Percentiles rank a stretch among this genome's conserved stretches.
These are phyloP conservation scores for Thalassiosira livingstoniorum DNA, from an alignment of 352 stramenopile genomes.

Conservation along the genomic window DNA sequence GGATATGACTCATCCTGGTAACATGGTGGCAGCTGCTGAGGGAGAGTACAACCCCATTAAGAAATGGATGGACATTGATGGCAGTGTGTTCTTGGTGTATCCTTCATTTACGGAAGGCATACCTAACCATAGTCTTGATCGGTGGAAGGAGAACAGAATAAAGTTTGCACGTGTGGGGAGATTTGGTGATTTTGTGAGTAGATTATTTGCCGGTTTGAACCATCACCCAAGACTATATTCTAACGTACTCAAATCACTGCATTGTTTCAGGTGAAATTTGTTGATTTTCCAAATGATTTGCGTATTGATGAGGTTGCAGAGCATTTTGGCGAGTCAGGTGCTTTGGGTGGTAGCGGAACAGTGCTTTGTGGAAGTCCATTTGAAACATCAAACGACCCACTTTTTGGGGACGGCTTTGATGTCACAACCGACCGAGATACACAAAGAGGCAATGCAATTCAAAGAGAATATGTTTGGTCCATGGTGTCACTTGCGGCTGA, in stretches of 20 bases:
- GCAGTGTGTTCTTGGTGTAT: slow-evolving; percentile 45
- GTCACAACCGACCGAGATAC: slow-evolving; percentile 33
- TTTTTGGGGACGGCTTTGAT: slow-evolving; percentile 42
- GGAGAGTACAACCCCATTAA: slow-evolving; percentile 62
- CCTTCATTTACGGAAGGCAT: slow-evolving; percentile 33
- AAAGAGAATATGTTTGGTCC: slow-evolving; percentile 28
- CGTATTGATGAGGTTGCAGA: slow-evolving; percentile 56
- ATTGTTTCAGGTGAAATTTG: slow-evolving; percentile 65
- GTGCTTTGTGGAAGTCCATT: slow-evolving; percentile 70
- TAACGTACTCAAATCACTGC: too few species aligned
- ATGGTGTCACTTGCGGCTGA: neutral
- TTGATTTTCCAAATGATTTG: slow-evolving; percentile 69
- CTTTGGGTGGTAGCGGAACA: slow-evolving; percentile 23
- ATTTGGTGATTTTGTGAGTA: slow-evolving; percentile 61
- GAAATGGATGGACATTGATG: slow-evolving; percentile 65
- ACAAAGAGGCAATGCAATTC: slow-evolving; percentile 27
- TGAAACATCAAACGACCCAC: slow-evolving; percentile 48
- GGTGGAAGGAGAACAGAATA: slow-evolving; percentile 51
- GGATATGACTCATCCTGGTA: slow-evolving; percentile 64
- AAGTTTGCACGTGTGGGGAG: slow-evolving; percentile 53
- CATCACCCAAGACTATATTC: slow-evolving; percentile 11
- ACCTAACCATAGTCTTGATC: slow-evolving; percentile 42
- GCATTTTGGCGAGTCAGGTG: slow-evolving; percentile 53
- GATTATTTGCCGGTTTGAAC: too few species aligned
- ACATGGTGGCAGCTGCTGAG: slow-evolving; percentile 61